These are phyloP conservation scores for Cyclospora cayetanensis DNA, from an alignment of 169 alveolate species.

Conservation along the genomic window DNA sequence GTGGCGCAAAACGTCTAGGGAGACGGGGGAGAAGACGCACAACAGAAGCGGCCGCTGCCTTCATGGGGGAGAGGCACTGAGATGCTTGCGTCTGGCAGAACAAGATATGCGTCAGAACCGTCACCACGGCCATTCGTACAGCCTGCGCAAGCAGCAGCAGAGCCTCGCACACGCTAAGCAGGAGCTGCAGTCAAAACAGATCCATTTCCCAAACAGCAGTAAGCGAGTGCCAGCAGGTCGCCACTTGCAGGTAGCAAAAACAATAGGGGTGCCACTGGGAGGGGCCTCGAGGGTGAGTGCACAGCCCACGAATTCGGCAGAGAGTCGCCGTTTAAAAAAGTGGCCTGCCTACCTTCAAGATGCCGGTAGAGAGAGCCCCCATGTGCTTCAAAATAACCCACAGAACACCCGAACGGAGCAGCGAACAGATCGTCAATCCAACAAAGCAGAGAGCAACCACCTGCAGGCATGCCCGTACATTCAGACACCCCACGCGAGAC, in stretches of 20 bases:
- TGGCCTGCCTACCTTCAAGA: constrained; percentile 68
- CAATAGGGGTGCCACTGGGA: no score
- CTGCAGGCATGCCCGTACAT: no score
- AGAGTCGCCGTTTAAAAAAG: no score
- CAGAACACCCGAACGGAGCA: constrained; percentile 76
- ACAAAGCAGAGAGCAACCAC: constrained; percentile 57
- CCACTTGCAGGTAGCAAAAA: no score
- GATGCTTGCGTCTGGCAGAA: constrained; percentile 76
- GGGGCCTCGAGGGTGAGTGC: no score
- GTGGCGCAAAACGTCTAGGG: no score
- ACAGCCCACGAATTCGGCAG: no score
- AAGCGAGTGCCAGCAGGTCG: no score
- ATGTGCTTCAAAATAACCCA: constrained; percentile 78
- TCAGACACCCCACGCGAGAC: no score
- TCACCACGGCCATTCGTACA: constrained; percentile 73
- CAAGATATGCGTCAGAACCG: constrained; percentile 75
- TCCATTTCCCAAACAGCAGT: no score
- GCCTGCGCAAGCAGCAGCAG: constrained; percentile 54
- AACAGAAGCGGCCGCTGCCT: constrained; percentile 70
- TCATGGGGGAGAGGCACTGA: constrained; percentile 73
- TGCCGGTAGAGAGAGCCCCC: constrained; percentile 79
- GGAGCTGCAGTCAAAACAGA: no score
- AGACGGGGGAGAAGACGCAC: constrained; percentile 23
- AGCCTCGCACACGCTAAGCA: no score
- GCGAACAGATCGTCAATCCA: constrained; percentile 63